Base-by-base conservation (phyloP, 1,284 basidiomycete genomes). In the Xerocomus nothofagi region DNA sequence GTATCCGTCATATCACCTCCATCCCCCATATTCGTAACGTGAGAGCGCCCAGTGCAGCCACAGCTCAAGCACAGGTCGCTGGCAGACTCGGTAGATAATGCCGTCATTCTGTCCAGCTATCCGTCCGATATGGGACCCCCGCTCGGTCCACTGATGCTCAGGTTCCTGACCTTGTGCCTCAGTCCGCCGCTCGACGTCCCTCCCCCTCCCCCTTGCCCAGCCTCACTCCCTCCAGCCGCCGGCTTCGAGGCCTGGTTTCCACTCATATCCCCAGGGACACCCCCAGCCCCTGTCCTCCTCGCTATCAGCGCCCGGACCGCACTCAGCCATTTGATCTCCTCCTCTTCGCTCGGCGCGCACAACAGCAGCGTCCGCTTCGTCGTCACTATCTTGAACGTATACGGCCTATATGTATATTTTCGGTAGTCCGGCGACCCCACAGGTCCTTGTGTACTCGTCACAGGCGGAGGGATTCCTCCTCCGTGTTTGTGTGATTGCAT, bases 301-400 rank as follows among this genome's bases (percentile, higher is more conserved):
- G 86, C 87, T 57, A 98, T 86, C 60, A 98, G 77, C 56, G 93
- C 93, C 47, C 93, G 86, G 39, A 99, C 82, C 9, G 95, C 93
- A 39, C 93, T 93, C 36, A 99, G 76, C 97, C 97, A 99, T 68
- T 91, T 91, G 71, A 99, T 97, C 73, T 99, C 97, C 61, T 99
- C 96, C 61, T 98, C 97, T 70, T 99, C 97, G 49, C 82, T 88
- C 4, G 97, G 96, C 10, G 96, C 97, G 62, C 94, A 98, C 18
- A 98, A 77, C 50, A 98, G 71, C 55, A 93, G 78, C 20, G 90
- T 88, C 49, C 93, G 82, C 70, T 96, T 95, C 51, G 93, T 94
- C 27, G 94, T 98, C 59, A 99, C 90, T 54, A 99, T 89, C 73
- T 97, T 93, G 82, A 99, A 98, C 44, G 89, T 91, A 66, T 80